Evolutionary conservation across 768 basidiomycete species (phyloP), one percentile per base, ranked within the genome.

Genomic region (Dentipellis sp.): DNA sequence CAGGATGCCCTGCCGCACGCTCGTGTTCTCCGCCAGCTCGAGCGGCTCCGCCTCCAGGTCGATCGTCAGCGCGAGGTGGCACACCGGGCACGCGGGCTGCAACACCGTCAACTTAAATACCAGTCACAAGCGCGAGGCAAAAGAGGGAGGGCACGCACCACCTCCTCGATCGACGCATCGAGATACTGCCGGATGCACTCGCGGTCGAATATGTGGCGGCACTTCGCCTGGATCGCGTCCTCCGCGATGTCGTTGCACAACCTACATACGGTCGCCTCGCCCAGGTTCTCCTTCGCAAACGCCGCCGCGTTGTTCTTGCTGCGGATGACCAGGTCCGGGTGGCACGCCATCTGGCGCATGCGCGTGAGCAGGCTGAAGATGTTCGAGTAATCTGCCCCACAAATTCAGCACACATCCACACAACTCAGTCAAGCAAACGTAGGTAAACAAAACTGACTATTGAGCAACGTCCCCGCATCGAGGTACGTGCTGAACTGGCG

Each of bases 181-280:
- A 98, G 76, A 67, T 97, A 97, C 68, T 94, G 92, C 64, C 81
- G 84, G 69, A 99, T 94, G 65, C 97, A 99, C 66, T 94, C 91
- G 55, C 97, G 81, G 67, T 97, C 94, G 65, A 97, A 99, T 59
- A 97, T 86, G 66, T 99, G 97, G 40, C 81, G 82, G 66, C 97
- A 99, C 63, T 84, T 89, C 22, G 93, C 86, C 66, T 91, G 84
- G 59, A 99, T 97, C 3, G 97, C 93, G 65, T 99, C 97, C 71
- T 99, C 97, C 0, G 92, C 95, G 40, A 97, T 77, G 63, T 99
- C 97, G 63, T 93, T 91, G 71, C 97, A 99, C n/a, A 99, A 72
- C 54, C 97, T 80, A 66, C 97, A 99, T 8, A 97, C 81, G 0
- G 90, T 87, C 2, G 85, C 86, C 67, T 95, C 91, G 5, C 75